These are phyloP conservation scores for Nicotiana paniculata DNA, from an alignment of 257 asterid species.

Conservation along the genomic window DNA sequence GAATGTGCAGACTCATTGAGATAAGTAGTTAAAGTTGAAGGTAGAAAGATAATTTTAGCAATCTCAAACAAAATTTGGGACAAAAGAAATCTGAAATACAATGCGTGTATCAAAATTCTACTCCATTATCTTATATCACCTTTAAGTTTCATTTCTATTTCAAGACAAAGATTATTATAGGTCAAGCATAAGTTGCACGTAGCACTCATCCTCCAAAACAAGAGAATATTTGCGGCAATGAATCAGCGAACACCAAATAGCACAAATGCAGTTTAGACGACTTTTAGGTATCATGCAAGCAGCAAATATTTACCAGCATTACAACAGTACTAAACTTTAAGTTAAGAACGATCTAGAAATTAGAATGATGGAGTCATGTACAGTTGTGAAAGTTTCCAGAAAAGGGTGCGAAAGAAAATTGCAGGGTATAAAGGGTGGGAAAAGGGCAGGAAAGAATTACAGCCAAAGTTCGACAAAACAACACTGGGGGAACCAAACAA, in stretches of 20 bases:
- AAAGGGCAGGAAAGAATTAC: not conserved
- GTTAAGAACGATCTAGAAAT: not conserved
- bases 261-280: not conserved
- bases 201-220: not conserved
- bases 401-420: not conserved
- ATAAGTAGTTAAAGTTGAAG: not conserved
- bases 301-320: not conserved
- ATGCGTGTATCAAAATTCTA: not conserved
- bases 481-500: not conserved
- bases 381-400: not conserved
- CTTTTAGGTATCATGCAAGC: not conserved
- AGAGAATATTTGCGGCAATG: not conserved
- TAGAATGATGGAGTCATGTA: not conserved
- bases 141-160: not conserved
- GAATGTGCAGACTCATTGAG: not conserved
- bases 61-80: not conserved
- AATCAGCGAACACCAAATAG: not conserved
- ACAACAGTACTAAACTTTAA: not conserved
- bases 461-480: not conserved
- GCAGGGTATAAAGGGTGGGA: not conserved
- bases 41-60: not conserved
- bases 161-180: not conserved
- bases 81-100: not conserved
- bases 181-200: not conserved
- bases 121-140: not conserved